Evolutionary conservation across 2,329 filamentous ascomycete species (phyloP).

Genomic region (Sclerotinia sclerotiorum): DNA sequence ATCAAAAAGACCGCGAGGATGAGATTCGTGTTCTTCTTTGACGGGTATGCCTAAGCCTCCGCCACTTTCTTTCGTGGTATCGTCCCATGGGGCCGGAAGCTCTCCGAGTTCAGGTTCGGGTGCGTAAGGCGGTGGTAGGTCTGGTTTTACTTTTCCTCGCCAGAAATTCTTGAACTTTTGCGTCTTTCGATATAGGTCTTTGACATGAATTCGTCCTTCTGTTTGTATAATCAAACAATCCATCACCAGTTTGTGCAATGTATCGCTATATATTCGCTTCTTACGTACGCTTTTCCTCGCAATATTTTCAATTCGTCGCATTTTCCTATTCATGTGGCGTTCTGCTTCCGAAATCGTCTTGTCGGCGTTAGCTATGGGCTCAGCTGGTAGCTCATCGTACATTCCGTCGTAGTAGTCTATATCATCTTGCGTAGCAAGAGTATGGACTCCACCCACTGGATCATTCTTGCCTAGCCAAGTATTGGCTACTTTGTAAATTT

Average conservation of each 20-base stretch:
- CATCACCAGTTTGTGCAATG: conserved; percentile 2
- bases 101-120: not conserved
- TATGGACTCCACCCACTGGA: not conserved
- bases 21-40: not conserved
- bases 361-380: not conserved
- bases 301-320: not conserved
- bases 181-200: not conserved
- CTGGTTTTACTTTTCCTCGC: too few relatives aligned
- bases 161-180: not conserved
- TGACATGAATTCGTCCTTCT: not conserved
- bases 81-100: not conserved
- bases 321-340: not conserved
- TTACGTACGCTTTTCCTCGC: not conserved
- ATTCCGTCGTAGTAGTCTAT: not conserved
- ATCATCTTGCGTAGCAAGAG: conserved; percentile 15
- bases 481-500: not conserved
- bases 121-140: not conserved
- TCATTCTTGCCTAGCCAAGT: conserved; percentile 1
- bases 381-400: not conserved
- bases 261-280: not conserved
- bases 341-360: not conserved
- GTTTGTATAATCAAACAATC: conserved; percentile 14
- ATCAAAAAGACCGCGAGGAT: not conserved
- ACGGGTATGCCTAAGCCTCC: not conserved
- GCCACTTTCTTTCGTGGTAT: not conserved